These are phyloP conservation scores for Macrophomina pseudophaseolina DNA, from an alignment of 2,329 filamentous ascomycete species.

Conservation along the genomic window DNA sequence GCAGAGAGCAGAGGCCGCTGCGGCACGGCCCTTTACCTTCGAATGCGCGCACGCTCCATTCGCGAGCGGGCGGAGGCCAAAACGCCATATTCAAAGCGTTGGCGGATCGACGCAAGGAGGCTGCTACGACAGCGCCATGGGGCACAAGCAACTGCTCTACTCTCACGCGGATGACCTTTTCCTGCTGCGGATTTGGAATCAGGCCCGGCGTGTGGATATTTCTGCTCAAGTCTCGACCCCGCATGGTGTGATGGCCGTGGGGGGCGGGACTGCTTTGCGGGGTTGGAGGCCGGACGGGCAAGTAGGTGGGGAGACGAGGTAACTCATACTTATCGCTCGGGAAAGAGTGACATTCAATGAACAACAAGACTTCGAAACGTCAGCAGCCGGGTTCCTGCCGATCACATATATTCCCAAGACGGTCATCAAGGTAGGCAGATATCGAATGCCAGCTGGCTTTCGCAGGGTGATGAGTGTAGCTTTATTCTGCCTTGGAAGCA, in stretches of 20 bases:
- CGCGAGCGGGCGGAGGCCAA: background rate
- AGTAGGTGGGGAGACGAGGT: background rate
- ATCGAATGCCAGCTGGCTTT: background rate
- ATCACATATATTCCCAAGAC: background rate
- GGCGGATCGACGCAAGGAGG: slow-evolving; percentile 19
- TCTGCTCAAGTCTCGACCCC: background rate
- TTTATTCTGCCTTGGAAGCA: background rate
- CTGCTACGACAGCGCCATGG: background rate
- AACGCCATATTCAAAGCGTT: background rate
- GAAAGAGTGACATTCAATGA: background rate
- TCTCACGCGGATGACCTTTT: background rate
- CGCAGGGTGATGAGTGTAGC: background rate
- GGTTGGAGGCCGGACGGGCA: background rate
- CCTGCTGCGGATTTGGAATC: background rate
- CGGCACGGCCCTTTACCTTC: slow-evolving; percentile 22
- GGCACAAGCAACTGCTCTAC: background rate
- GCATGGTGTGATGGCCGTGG: background rate
- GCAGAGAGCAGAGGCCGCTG: slow-evolving; percentile 11
- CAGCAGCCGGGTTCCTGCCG: background rate
- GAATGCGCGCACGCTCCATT: background rate
- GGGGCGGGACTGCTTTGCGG: background rate
- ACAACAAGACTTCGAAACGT: background rate
- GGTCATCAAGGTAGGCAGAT: background rate
- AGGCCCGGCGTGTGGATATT: background rate
- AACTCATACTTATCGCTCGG: background rate